These are phyloP conservation scores for Penicillium psychrosexuale DNA, from an alignment of 2,329 filamentous ascomycete genomes.

Conservation along the genomic window DNA sequence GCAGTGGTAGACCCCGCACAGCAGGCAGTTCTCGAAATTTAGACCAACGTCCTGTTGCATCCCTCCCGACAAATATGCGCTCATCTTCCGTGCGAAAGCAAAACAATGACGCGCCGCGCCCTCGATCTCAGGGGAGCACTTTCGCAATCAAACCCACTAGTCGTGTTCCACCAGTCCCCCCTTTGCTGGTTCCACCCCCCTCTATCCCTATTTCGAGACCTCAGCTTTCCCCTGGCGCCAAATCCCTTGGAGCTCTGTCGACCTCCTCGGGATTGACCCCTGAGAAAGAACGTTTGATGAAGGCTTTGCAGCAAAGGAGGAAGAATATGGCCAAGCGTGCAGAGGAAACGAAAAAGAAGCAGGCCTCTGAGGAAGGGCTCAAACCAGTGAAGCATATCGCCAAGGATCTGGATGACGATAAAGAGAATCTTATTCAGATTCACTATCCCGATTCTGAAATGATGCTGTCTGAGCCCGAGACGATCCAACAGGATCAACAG, in stretches of 20 bases:
- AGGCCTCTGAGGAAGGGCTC: slow-evolving; percentile 10
- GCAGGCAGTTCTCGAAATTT: slow-evolving; percentile 46
- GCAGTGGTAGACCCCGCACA: slow-evolving; percentile 61
- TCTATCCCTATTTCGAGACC: slow-evolving; percentile 34
- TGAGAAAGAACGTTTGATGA: slow-evolving; percentile 90
- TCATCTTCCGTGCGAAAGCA: slow-evolving; percentile 51
- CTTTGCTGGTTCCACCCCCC: slow-evolving; percentile 39
- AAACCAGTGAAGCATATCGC: slow-evolving; percentile 7
- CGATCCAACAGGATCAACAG: slow-evolving; percentile 12
- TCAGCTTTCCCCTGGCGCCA: slow-evolving; percentile 39
- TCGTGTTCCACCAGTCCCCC: slow-evolving; percentile 38
- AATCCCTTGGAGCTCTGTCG: slow-evolving; percentile 46
- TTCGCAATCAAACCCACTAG: slow-evolving; percentile 30
- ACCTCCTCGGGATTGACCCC: slow-evolving; percentile 64
- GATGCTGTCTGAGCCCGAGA: slow-evolving; percentile 9
- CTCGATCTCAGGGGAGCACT: slow-evolving; percentile 45
- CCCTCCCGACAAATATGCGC: slow-evolving; percentile 77
- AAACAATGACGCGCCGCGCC: slow-evolving; percentile 46
- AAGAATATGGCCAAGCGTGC: slow-evolving; percentile 61
- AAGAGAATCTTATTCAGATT: slow-evolving; percentile 27
- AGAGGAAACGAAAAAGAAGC: slow-evolving; percentile 29
- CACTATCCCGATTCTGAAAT: slow-evolving; percentile 1
- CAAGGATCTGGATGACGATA: slow-evolving; percentile 27
- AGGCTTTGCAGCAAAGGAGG: slow-evolving; percentile 85
- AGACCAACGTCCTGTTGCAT: slow-evolving; percentile 68